phyloP scores from a whole-genome alignment of 2,329 filamentous ascomycete species.

The Calonectria pseudoturangicola region DNA sequence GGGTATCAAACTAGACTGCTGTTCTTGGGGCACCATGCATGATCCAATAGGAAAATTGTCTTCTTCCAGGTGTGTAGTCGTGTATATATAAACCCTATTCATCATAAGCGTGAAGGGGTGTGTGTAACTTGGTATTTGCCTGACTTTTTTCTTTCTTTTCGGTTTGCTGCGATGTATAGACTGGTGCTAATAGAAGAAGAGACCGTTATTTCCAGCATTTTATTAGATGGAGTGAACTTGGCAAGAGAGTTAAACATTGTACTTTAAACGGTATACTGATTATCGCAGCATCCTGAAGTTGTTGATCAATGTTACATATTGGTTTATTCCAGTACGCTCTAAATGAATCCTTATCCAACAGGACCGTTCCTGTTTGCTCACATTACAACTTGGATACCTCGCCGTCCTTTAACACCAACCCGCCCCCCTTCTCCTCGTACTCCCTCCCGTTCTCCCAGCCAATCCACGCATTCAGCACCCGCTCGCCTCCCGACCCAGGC shows the following conservation, averaged over 20 bases:
- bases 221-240: background rate
- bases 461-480: conserved; percentile 81
- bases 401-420: conserved; percentile 69
- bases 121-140: no score
- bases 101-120: background rate
- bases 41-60: background rate
- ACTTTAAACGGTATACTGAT: no score
- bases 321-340: background rate
- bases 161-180: no score
- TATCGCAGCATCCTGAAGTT: no score
- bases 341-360: background rate
- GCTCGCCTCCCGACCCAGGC: conserved; percentile 84
- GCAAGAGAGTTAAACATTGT: background rate
- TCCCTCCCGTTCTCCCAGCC: conserved; percentile 85
- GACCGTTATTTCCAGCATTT: background rate
- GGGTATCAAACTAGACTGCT: background rate
- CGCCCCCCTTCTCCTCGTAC: conserved; percentile 79
- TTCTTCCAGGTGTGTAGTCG: background rate
- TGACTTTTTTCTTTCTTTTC: no score
- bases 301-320: background rate
- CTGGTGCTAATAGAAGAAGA: background rate
- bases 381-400: conserved; percentile 59
- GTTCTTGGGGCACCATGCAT: background rate
- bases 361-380: background rate
- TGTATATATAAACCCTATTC: background rate